phyloP scores from a whole-genome alignment of 148 eudicot species.

The Bassia scoparia region DNA sequence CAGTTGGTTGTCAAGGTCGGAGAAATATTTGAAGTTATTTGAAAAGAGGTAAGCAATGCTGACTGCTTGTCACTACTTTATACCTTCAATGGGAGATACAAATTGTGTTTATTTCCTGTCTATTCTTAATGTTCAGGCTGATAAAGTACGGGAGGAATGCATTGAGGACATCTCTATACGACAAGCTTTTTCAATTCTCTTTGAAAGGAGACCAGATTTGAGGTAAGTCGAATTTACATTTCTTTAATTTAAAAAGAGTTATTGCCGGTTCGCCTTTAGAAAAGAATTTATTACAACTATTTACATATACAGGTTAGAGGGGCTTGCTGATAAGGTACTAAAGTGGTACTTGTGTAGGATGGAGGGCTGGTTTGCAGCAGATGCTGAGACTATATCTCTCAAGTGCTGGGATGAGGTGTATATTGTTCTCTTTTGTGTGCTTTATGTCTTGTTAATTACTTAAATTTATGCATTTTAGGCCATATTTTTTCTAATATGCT shows the following conservation, averaged over 20 bases:
- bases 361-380: conserved; percentile 99
- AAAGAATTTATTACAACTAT: conserved; percentile 6
- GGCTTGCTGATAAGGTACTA: conserved; percentile 84
- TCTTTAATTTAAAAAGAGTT: background rate
- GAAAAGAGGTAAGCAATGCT: conserved; percentile 58
- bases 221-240: conserved; percentile 33
- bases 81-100: background rate
- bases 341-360: conserved; percentile 99
- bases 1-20: conserved; percentile 85
- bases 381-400: conserved; percentile 91
- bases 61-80: background rate
- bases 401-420: conserved; percentile 88
- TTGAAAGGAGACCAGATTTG: conserved; percentile 81
- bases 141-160: conserved; percentile 59
- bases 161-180: conserved; percentile 73
- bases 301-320: conserved; percentile 65
- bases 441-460: background rate
- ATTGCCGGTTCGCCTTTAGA: background rate
- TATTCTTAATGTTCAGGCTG: conserved; percentile 46
- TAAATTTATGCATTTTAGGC: background rate
- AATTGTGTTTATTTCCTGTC: conserved; percentile 12
- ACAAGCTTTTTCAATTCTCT: conserved; percentile 67
- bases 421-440: background rate
- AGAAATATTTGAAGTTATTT: conserved; percentile 64
- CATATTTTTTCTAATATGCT: background rate